A percentile compares a stretch with the other conserved stretches of the same genome.
These are phyloP conservation scores for Aspergillus cavernicola DNA, from an alignment of 495 filamentous ascomycete species.

Conservation along the genomic window DNA sequence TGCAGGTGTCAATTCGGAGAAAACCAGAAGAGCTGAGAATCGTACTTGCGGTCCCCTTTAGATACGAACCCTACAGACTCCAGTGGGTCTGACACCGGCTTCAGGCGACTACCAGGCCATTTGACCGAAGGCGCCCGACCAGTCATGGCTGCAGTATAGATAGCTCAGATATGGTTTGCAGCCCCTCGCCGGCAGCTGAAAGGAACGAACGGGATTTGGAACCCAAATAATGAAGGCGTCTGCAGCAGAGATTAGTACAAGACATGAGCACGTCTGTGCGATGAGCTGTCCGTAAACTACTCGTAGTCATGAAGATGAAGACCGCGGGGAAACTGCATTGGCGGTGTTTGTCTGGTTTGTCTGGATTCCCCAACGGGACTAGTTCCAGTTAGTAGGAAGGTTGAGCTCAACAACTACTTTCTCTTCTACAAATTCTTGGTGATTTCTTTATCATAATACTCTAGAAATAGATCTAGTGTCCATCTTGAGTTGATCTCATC, in stretches of 20 bases:
- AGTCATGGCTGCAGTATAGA: slow-evolving; percentile 12
- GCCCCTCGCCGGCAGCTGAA: background rate
- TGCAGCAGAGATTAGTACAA: background rate
- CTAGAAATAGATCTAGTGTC: background rate
- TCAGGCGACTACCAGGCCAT: slow-evolving; percentile 59
- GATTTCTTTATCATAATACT: background rate
- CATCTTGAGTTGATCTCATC: background rate
- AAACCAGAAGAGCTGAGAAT: slow-evolving; percentile 9
- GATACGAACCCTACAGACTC: slow-evolving; percentile 78
- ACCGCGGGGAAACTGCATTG: slow-evolving; percentile 8
- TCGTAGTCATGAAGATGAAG: background rate
- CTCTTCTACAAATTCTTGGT: background rate
- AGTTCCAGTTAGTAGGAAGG: background rate
- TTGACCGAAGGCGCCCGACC: slow-evolving; percentile 19
- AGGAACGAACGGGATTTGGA: background rate
- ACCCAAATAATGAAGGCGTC: background rate
- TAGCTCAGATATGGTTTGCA: background rate
- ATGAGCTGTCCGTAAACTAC: background rate
- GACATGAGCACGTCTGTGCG: background rate
- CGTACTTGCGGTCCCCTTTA: slow-evolving; percentile 76
- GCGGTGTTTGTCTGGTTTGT: slow-evolving; percentile 10
- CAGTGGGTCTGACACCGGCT: slow-evolving; percentile 69
- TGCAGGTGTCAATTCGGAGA: slow-evolving; percentile 28
- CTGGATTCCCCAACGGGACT: background rate
- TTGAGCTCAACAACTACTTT: background rate